Conservation (phyloP, 2,329 filamentous ascomycete genomes). For the Fusarium albosuccineum region DNA sequence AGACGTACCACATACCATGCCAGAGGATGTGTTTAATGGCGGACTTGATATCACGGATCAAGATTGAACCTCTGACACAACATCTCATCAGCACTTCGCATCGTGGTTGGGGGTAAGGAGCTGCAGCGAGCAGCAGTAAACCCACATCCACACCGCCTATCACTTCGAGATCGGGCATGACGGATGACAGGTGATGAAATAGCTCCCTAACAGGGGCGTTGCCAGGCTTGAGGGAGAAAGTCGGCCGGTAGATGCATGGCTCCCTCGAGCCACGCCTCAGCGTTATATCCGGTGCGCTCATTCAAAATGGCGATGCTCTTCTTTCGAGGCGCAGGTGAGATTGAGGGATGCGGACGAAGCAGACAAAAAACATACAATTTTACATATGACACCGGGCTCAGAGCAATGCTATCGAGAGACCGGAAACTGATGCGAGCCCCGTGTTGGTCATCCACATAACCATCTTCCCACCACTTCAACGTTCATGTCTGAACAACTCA, state of each 20-base stretch:
- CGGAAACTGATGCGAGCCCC: constrained; percentile 35
- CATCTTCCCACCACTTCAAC: constrained; percentile 25
- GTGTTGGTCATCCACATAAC: constrained; percentile 33
- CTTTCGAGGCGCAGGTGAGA: constrained; percentile 16
- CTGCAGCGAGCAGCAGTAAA: constrained; percentile 3
- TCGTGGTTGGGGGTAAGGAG: constrained; percentile 8
- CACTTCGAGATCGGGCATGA: constrained; percentile 24
- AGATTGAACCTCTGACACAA: constrained; percentile 1
- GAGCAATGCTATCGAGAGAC: constrained; percentile 44
- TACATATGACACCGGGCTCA: constrained; percentile 42
- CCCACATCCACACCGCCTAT: constrained; percentile 30
- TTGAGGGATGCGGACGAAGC: constrained; percentile 5
- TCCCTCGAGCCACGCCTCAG: constrained; percentile 29
- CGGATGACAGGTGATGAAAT: constrained; percentile 28
- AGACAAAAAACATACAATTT: constrained; percentile 33
- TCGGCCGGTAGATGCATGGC: constrained; percentile 23
- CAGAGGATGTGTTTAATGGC: neutral
- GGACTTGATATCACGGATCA: neutral
- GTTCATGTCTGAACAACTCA: constrained; percentile 55
- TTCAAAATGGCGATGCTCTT: constrained; percentile 10
- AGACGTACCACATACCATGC: neutral
- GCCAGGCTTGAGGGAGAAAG: constrained; percentile 12
- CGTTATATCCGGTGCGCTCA: constrained; percentile 27
- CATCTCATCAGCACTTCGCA: constrained; percentile 14
- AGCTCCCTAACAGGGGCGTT: constrained; percentile 13